Evolutionary conservation across 2,329 filamentous ascomycete species (phyloP), one percentile per base, ranked within the genome.

Genomic region (Neonectria coccinea): DNA sequence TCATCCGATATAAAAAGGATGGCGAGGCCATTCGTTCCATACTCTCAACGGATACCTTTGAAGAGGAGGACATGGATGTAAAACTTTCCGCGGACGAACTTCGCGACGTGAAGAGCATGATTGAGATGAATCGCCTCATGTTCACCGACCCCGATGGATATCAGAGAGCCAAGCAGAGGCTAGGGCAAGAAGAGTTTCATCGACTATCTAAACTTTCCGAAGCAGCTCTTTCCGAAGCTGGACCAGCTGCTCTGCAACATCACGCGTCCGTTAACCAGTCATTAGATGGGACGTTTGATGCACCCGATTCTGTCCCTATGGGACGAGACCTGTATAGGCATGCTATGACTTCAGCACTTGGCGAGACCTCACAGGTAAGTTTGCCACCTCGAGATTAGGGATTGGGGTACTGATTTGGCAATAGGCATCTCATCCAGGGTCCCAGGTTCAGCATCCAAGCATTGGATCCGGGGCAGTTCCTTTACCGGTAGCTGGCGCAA

Each of bases 1-100:
- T 89, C 3, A 76, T 86, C 6, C 54, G 73, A 5, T 79, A 79
- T 53, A 75, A 71, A 59, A 76, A 73, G 1, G 65, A 79, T 7
- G 71, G 76, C 11, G 63, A 74, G 11, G 77, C 79, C 9, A 85
- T 92, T 52, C 79, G 83, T 12, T 80, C 80, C 2, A 89, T 95
- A 60, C 83, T 87, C 3, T 85, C 90, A 42, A 91, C 90, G 1
- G 91, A 95, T 69, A 90, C 90, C 0, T 93, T 93, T 68, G 89
- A 92, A 68, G 84, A 88, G 68, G 90, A 94, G 67, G 90, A 91
- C 61, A 79, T 89, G 54, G 83, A 84, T 12, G 74, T 73, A 1
- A 70, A 72, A 18, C 39, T 42, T 18, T 77, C 94, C 0, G 80
- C 82, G 0, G 88, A 91, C 56, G 91, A 94, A 67, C 75, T 82